phyloP scores from a whole-genome alignment of 495 filamentous ascomycete species.

The Durotheca rogersii region DNA sequence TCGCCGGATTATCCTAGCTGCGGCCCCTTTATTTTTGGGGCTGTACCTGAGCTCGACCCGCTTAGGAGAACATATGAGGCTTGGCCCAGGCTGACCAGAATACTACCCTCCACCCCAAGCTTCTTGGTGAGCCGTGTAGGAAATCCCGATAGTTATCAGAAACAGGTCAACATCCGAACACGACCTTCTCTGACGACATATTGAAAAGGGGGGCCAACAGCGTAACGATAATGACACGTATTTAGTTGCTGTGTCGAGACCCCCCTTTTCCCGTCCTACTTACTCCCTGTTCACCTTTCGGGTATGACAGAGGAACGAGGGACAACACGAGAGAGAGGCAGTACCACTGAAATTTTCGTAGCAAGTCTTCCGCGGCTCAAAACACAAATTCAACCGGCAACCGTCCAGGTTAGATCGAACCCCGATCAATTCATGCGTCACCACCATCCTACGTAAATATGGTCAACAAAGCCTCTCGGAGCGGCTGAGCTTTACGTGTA shows the following conservation, averaged over 20 bases:
- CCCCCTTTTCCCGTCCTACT: neutral
- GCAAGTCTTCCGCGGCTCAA: no score
- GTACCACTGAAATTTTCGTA: neutral
- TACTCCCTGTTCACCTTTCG: neutral
- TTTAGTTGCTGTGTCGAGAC: no score
- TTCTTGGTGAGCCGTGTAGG: slow-evolving; percentile 21
- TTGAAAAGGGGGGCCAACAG: slow-evolving; percentile 18
- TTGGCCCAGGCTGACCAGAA: slow-evolving; percentile 24
- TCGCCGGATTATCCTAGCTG: slow-evolving; percentile 26
- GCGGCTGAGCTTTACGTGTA: slow-evolving; percentile 12
- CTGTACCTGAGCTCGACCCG: slow-evolving; percentile 30
- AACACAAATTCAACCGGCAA: slow-evolving; percentile 2
- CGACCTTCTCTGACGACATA: slow-evolving; percentile 24
- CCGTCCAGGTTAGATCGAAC: slow-evolving; percentile 5
- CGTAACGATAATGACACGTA: slow-evolving; percentile 18
- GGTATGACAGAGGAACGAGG: slow-evolving; percentile 8
- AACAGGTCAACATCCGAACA: slow-evolving; percentile 28
- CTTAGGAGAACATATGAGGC: slow-evolving; percentile 19
- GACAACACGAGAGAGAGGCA: neutral
- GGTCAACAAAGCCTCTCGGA: slow-evolving; percentile 6
- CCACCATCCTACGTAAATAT: slow-evolving; percentile 28
- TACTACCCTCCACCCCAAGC: slow-evolving; percentile 23
- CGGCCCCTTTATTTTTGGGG: slow-evolving; percentile 33
- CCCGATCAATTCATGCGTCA: slow-evolving; percentile 17
- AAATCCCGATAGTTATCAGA: slow-evolving; percentile 35